phyloP scores from a whole-genome alignment of 208 protist species.

The Crithidia mellificae region DNA sequence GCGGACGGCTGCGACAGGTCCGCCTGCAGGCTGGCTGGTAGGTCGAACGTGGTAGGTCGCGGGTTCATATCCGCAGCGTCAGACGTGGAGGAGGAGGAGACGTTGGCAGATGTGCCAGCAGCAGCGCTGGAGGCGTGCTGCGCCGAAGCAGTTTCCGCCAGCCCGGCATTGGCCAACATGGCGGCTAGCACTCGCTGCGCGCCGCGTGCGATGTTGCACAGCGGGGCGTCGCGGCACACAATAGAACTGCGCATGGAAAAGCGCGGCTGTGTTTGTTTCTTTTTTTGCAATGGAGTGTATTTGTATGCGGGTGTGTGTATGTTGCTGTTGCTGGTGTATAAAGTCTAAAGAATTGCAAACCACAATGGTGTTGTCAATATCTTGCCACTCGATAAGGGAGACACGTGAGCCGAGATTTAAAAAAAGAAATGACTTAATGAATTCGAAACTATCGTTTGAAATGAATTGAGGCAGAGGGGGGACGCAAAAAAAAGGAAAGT shows the following conservation, averaged over 20 bases:
- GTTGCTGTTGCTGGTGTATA: no score
- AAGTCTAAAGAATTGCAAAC: no score
- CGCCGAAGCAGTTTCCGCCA: background rate
- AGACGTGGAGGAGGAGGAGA: constrained; percentile 2
- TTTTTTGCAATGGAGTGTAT: no score
- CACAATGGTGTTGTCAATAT: no score
- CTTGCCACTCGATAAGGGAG: no score
- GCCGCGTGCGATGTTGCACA: constrained; percentile 61
- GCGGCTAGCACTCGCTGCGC: constrained; percentile 40
- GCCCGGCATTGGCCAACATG: constrained; percentile 23
- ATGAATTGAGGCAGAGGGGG: no score
- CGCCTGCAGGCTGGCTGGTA: constrained; percentile 14
- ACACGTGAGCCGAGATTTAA: no score
- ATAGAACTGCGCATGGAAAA: constrained; percentile 22
- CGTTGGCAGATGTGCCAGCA: background rate
- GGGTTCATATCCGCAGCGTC: background rate
- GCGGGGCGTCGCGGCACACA: constrained; percentile 16
- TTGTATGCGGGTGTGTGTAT: no score
- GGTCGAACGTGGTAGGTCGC: background rate
- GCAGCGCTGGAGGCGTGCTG: background rate
- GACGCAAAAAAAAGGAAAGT: no score
- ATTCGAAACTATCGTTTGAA: no score
- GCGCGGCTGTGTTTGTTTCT: no score
- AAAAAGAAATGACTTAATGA: no score
- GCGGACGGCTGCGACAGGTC: constrained; percentile 15